Conservation (phyloP, 2,329 filamentous ascomycete genomes). For the Parastagonospora avenae region DNA sequence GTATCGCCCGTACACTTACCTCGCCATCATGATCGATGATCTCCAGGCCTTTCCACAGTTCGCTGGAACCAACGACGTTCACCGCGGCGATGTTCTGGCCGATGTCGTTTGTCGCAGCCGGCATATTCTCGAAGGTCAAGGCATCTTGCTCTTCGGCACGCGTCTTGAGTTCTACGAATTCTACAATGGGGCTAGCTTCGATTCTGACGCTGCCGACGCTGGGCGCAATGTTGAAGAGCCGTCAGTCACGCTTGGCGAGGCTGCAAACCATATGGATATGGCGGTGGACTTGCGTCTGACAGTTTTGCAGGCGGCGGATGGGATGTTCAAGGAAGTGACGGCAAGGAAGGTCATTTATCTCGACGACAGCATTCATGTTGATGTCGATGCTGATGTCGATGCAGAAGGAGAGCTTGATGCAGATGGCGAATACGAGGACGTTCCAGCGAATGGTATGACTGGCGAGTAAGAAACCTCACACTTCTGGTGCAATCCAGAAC, state of each 20-base stretch:
- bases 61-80: constrained; percentile 7
- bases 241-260: neutral
- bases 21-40: constrained; percentile 33
- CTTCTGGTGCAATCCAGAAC: no score
- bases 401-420: neutral
- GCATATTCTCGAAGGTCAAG: constrained; percentile 19
- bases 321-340: constrained; percentile 4
- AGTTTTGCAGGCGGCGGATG: constrained; percentile 3
- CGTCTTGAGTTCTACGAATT: constrained; percentile 33
- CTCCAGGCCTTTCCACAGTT: constrained; percentile 15
- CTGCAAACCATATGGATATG: neutral
- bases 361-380: neutral
- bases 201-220: neutral
- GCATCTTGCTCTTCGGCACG: constrained; percentile 30
- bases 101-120: constrained; percentile 20
- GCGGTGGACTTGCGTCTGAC: constrained; percentile 13
- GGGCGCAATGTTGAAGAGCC: constrained; percentile 1
- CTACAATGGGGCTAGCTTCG: constrained; percentile 6
- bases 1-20: constrained; percentile 19
- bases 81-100: constrained; percentile 28
- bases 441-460: no score
- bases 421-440: neutral
- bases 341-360: constrained; percentile 7
- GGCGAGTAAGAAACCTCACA: no score
- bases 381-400: neutral